Evolutionary conservation across 2,329 filamentous ascomycete species (phyloP).

Genomic region (Cladosporium sp.): DNA sequence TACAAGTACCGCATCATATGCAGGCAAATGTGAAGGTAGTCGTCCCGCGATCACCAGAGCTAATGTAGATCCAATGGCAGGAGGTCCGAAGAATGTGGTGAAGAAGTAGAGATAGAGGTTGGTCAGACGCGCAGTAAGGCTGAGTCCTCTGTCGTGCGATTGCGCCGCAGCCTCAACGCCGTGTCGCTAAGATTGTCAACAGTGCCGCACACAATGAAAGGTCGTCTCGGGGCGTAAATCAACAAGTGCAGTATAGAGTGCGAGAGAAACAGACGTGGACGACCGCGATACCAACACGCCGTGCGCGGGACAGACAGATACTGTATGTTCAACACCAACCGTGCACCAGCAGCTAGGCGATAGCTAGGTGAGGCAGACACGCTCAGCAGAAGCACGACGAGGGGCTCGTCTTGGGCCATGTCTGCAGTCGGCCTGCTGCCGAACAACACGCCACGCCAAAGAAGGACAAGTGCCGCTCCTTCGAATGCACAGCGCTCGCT

Average conservation of each 20-base stretch:
- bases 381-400: background rate
- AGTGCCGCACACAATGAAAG: background rate
- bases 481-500: constrained; percentile 1
- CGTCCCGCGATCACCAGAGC: background rate
- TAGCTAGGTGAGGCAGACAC: no score
- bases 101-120: background rate
- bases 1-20: background rate
- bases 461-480: background rate
- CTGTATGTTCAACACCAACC: background rate
- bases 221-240: background rate
- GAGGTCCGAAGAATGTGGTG: background rate
- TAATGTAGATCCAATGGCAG: background rate
- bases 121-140: constrained; percentile 1
- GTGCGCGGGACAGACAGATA: background rate
- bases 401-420: background rate
- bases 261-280: background rate
- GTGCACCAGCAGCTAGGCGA: constrained; percentile 2
- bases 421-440: constrained; percentile 6
- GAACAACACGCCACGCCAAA: background rate
- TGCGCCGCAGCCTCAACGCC: background rate
- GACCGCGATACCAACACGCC: background rate
- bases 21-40: background rate
- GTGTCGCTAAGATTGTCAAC: background rate
- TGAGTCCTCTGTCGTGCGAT: background rate
- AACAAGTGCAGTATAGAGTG: background rate